phyloP scores from a whole-genome alignment of 495 filamentous ascomycete species.

The Penicillium egyptiacum region DNA sequence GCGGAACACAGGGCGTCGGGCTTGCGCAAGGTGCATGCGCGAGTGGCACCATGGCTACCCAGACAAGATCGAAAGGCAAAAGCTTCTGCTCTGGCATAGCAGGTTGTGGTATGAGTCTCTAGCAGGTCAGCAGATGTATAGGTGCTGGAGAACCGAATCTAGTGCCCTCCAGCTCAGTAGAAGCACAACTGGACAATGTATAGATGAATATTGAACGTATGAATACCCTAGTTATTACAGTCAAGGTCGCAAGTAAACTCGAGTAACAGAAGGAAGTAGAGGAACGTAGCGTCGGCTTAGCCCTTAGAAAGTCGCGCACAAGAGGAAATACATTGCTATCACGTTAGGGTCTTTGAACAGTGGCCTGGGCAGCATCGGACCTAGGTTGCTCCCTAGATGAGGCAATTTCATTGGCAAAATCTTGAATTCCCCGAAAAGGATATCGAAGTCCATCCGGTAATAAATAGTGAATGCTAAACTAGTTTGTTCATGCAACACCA shows the following conservation, averaged over 20 bases:
- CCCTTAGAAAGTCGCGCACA: neutral
- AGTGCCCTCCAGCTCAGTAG: neutral
- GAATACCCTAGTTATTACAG: neutral
- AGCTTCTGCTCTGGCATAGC: slow-evolving; percentile 5
- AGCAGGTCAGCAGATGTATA: neutral
- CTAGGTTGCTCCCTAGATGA: neutral
- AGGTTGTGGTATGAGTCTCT: slow-evolving; percentile 6
- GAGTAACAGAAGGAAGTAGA: neutral
- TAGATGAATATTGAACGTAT: neutral
- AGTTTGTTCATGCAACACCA: neutral
- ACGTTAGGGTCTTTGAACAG: neutral
- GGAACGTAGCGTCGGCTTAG: neutral
- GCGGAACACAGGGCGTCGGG: neutral
- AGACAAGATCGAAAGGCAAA: slow-evolving; percentile 4
- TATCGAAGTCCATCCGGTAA: slow-evolving; percentile 28
- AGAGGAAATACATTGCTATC: neutral
- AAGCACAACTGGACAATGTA: neutral
- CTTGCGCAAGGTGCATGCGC: slow-evolving; percentile 1
- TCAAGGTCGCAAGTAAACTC: neutral
- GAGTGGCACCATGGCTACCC: neutral
- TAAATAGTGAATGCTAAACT: slow-evolving; percentile 8
- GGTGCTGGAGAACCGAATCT: neutral
- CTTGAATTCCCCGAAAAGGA: slow-evolving; percentile 16
- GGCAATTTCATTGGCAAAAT: neutral
- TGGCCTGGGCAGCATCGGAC: neutral